Evolutionary conservation across 2,329 filamentous ascomycete genomes (phyloP).

Genomic region (Ophiosphaerella narmari): DNA sequence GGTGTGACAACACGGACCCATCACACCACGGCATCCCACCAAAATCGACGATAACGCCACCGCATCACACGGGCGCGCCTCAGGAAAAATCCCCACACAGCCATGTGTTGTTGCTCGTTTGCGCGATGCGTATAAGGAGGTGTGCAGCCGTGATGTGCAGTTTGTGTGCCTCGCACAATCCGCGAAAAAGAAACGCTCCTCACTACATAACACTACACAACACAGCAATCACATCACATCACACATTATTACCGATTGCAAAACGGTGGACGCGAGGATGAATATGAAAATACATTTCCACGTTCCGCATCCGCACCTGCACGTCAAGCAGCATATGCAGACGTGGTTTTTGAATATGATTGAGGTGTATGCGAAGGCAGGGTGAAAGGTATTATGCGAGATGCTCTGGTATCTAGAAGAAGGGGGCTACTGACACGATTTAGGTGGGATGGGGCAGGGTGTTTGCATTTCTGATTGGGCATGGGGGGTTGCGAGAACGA

Average conservation of each 20-base stretch:
- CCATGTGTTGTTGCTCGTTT: too few relatives aligned
- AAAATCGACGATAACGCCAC: too few relatives aligned
- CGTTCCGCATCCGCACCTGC: neutral
- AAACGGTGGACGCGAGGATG: neutral
- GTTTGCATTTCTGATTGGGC: too few relatives aligned
- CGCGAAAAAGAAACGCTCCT: too few relatives aligned
- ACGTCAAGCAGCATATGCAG: neutral
- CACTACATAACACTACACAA: neutral
- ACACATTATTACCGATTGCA: neutral
- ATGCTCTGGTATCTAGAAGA: too few relatives aligned
- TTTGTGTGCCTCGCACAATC: neutral
- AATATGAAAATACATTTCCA: neutral
- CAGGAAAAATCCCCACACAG: neutral
- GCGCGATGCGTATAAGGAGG: neutral
- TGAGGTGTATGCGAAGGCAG: neutral
- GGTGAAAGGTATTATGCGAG: neutral
- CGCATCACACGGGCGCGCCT: too few relatives aligned
- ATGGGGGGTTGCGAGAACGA: too few relatives aligned
- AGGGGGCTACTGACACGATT: too few relatives aligned
- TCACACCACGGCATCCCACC: too few relatives aligned
- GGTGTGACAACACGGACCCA: too few relatives aligned
- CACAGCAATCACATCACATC: too few relatives aligned
- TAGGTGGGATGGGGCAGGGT: too few relatives aligned
- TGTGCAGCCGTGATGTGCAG: neutral
- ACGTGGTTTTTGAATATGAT: neutral